phyloP scores from a whole-genome alignment of 495 filamentous ascomycete genomes.

The Tuber magnatum region DNA sequence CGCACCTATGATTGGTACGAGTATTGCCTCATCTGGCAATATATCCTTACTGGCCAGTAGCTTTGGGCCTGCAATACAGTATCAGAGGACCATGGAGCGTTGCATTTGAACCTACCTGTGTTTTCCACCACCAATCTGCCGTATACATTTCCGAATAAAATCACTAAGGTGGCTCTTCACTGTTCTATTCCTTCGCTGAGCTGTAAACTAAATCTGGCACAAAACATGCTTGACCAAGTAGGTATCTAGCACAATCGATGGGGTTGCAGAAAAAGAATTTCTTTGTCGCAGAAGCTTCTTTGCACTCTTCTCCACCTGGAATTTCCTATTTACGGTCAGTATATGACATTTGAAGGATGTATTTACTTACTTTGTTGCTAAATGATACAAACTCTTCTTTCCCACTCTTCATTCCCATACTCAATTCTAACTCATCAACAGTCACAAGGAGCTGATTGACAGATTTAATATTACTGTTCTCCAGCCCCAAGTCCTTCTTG shows the following conservation, averaged over 20 bases:
- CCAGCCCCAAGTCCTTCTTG: not conserved
- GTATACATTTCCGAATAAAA: not conserved
- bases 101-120: not conserved
- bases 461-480: not conserved
- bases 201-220: not conserved
- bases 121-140: not conserved
- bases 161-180: not conserved
- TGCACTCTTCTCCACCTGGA: not conserved
- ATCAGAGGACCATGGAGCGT: not conserved
- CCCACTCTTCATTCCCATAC: not conserved
- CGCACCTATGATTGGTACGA: conserved; percentile 14
- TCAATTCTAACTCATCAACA: not conserved
- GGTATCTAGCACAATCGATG: not conserved
- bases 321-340: not conserved
- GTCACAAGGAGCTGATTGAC: not conserved
- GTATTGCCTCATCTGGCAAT: not conserved
- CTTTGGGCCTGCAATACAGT: not conserved
- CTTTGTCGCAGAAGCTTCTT: not conserved
- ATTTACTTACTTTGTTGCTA: not conserved
- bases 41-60: not conserved
- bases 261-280: not conserved
- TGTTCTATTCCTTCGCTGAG: not conserved
- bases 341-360: not conserved
- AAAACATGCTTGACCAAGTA: not conserved
- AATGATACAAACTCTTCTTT: not conserved